Evolutionary conservation across 306 rosid species (phyloP), one percentile per base, ranked within the genome.

Genomic region (Vigna angularis): DNA sequence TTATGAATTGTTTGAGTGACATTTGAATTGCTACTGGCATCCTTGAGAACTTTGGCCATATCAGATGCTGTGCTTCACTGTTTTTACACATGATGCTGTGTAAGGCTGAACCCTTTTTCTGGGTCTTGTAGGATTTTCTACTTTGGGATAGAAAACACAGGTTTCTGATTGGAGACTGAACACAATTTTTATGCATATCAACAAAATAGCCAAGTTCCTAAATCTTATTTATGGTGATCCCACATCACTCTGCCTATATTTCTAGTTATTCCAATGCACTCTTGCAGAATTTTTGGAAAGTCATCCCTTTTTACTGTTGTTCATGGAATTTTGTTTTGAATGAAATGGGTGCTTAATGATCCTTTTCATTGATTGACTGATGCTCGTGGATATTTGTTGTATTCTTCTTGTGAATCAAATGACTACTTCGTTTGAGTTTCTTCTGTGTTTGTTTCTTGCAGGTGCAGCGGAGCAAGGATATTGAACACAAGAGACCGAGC

Each of bases 401-500:
- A 26, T 59, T 9, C 4, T 26, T 26, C 32, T 13, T 0, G 42
- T 59, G 15, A 28, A 24, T 32, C 44, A 22, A 61, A 74, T 72
- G 72, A 15, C 10, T 65, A 57, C 58, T 45, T 17, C 79, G 76
- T 45, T 17, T 81, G 76, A 61, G 49, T 74, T 55, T 45, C 51
- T 73, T 82, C 71, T 32, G 73, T 80, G 70, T 80, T 26, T 66
- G 28, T 75, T 65, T 50, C 79, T 76, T 83, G 49, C 72, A 66
- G 51, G 49, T 64, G 87, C 90, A 92, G 90, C 86, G 75, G 81
- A 71, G 75, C 18, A 74, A 88, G 59, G 92, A 61, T 62, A 82
- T 74, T 82, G 87, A 82, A 47, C 49, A 72, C 66, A 72, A 56
- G 59, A 86, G 82, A 83, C 87, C 83, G 45, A 65, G 84, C 5